phyloP scores from a whole-genome alignment of 169 alveolate species.

The Plasmodium berghei region DNA sequence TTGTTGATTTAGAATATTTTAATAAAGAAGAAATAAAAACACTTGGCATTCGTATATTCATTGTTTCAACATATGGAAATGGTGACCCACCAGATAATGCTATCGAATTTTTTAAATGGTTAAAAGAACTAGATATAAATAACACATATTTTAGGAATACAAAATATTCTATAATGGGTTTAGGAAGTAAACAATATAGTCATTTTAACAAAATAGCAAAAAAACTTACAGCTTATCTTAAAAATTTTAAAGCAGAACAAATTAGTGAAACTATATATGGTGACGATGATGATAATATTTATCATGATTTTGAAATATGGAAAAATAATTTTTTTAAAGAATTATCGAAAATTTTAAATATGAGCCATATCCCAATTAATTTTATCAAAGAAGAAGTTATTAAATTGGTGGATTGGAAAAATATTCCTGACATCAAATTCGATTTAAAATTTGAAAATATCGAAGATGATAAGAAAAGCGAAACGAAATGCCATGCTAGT shows the following conservation, averaged over 20 bases:
- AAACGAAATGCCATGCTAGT: neutral
- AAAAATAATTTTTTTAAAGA: slow-evolving; percentile 45
- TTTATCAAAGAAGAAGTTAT: slow-evolving; percentile 10
- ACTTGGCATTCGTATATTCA: slow-evolving; percentile 76
- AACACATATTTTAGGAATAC: slow-evolving; percentile 57
- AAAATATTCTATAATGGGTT: slow-evolving; percentile 81
- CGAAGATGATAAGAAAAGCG: slow-evolving; percentile 31
- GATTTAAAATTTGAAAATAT: slow-evolving; percentile 13
- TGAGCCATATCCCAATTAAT: slow-evolving; percentile 8
- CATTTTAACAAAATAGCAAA: slow-evolving; percentile 84
- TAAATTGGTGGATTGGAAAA: slow-evolving; percentile 77
- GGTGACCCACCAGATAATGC: slow-evolving; percentile 90
- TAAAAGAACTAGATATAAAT: slow-evolving; percentile 65
- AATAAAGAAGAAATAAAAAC: slow-evolving; percentile 65
- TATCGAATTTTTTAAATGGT: slow-evolving; percentile 80
- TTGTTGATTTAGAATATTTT: slow-evolving; percentile 79
- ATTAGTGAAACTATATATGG: slow-evolving; percentile 79
- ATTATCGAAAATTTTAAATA: slow-evolving; percentile 37
- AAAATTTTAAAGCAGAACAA: slow-evolving; percentile 77
- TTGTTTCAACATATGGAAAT: slow-evolving; percentile 88
- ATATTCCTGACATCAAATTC: slow-evolving; percentile 7
- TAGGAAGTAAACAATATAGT: slow-evolving; percentile 83
- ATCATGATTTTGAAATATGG: slow-evolving; percentile 86
- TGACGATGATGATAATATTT: slow-evolving; percentile 82
- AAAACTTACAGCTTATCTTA: slow-evolving; percentile 70